A percentile compares a stretch with the other conserved stretches of the same genome.
phyloP scores from a whole-genome alignment of 1,284 basidiomycete genomes.

The Tylopilus sp. region DNA sequence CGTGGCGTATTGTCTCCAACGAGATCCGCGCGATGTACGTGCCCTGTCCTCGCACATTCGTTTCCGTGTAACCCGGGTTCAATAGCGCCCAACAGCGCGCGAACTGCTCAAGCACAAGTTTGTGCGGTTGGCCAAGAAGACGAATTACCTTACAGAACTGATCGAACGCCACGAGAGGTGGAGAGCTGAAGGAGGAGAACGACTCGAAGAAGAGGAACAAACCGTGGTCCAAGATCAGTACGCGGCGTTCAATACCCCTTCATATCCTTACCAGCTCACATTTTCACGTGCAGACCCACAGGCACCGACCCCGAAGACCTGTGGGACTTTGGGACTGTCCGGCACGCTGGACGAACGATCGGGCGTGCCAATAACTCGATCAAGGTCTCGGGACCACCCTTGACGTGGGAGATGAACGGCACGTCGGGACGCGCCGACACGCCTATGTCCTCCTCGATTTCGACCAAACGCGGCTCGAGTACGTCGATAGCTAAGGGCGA shows the following conservation, averaged over 20 bases:
- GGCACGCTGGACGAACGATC: conserved; percentile 62
- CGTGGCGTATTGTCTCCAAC: conserved; percentile 87
- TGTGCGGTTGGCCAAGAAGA: conserved; percentile 91
- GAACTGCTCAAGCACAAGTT: conserved; percentile 97
- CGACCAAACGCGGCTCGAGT: conserved; percentile 26
- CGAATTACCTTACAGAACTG: conserved; percentile 89
- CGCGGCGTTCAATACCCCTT: background rate
- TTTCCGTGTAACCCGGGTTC: conserved; percentile 17
- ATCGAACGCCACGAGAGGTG: conserved; percentile 94
- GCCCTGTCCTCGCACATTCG: background rate
- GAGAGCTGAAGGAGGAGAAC: conserved; percentile 86
- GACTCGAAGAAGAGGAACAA: conserved; percentile 68
- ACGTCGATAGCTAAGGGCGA: conserved; percentile 51
- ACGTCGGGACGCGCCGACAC: conserved; percentile 38
- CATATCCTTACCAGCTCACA: conserved; percentile 17
- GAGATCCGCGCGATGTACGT: conserved; percentile 87
- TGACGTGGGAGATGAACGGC: conserved; percentile 73
- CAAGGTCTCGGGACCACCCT: conserved; percentile 58
- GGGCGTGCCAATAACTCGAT: conserved; percentile 58
- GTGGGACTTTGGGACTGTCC: conserved; percentile 94
- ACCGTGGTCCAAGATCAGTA: conserved; percentile 59
- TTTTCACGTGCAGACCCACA: conserved; percentile 39
- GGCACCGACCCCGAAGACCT: conserved; percentile 75
- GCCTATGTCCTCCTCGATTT: conserved; percentile 38
- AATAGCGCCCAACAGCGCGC: conserved; percentile 85